Evolutionary conservation across 129 eudicot species (phyloP).

Genomic region (Chrysanthemum lavandulifolium): DNA sequence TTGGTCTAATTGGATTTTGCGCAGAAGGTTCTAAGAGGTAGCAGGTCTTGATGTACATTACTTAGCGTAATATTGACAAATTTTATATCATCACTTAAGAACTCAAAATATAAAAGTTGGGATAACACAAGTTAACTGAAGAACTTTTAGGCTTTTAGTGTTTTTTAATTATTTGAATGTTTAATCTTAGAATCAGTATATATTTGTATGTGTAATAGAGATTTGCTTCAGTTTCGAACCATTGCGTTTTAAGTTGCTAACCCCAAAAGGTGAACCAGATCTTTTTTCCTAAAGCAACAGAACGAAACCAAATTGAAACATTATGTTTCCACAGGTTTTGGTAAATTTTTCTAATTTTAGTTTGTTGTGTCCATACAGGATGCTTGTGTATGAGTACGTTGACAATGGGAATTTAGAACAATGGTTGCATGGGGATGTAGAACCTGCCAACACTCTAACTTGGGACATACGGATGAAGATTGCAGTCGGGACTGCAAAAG

Average conservation of each 20-base stretch:
- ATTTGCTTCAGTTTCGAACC: neutral
- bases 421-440: conserved; percentile 90
- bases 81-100: neutral
- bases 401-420: conserved; percentile 93
- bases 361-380: conserved; percentile 33
- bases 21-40: conserved; percentile 86
- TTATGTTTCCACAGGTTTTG: neutral
- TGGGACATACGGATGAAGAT: conserved; percentile 90
- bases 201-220: neutral
- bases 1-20: conserved; percentile 83
- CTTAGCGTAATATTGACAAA: neutral
- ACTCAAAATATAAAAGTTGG: neutral
- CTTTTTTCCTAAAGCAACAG: neutral
- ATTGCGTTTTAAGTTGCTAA: neutral
- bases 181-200: neutral
- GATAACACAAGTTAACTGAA: neutral
- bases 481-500: conserved; percentile 90
- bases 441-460: conserved; percentile 66
- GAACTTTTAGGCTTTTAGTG: neutral
- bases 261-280: neutral
- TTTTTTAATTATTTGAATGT: conserved; percentile 1
- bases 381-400: conserved; percentile 86
- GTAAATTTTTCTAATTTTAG: neutral
- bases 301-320: neutral
- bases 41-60: conserved; percentile 28